Evolutionary conservation across 768 basidiomycete species (phyloP), one percentile per base, ranked within the genome.

Genomic region (Lactarius sanguifluus): DNA sequence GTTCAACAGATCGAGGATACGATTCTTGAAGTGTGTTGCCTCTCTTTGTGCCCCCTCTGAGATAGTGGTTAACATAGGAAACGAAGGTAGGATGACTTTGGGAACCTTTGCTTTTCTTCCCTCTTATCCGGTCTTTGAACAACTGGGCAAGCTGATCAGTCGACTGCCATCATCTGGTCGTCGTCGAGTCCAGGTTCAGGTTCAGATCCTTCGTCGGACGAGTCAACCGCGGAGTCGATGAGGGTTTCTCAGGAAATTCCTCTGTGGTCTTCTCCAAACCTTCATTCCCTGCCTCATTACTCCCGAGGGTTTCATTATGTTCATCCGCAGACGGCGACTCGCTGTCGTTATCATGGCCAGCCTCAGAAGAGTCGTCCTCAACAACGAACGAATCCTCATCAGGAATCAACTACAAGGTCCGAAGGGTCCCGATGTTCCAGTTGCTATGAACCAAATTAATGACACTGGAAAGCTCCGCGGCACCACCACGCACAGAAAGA

Each of bases 91-190:
- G 12, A 59, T 10, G 52, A 56, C 60, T 55, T 43, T 3, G 74
- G 82, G 64, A 61, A 91, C 92, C 86, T 81, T 89, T 92, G 61
- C 81, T 83, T 78, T 72, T 85, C 38, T 28, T 66, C 87, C 75
- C 82, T 85, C 62, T 84, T 86, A 64, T 81, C 80, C 28, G 83
- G 79, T 66, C 86, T 85, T 84, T 84, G 84, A 99, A 96, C 36
- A 94, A 88, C 60, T 88, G 85, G 5, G 92, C 93, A 8, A 99
- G 85, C 73, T 96, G 90, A 58, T 92, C 91, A 73, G n/a, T 99
- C 96, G 32, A 98, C 86, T 40, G 90, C 91, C 82, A 98, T 88
- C 96, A 99, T 99, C 78, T 97, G 93, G 30, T 98, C 96, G 73
- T 99, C 96, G 74, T 97, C 91, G 88, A 96, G 89, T 58, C 91